Percentiles rank a stretch among this genome's conserved stretches.
Evolutionary conservation across 495 filamentous ascomycete genomes (phyloP).

Genomic region (Neurospora hispaniola): DNA sequence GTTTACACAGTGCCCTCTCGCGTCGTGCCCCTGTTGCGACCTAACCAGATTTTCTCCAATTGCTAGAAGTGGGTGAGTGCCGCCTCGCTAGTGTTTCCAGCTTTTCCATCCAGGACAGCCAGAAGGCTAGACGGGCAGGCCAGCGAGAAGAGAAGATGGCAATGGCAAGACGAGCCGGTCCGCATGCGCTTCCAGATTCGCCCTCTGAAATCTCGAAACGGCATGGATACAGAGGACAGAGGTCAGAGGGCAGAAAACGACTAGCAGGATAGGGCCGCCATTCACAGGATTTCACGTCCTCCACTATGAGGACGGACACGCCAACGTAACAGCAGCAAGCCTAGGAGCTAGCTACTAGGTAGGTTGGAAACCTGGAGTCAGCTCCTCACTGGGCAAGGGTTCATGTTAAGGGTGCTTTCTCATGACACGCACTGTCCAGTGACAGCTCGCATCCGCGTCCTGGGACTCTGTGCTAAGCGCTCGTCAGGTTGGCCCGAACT

Average conservation of each 20-base stretch:
- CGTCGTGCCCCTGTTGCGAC: not conserved
- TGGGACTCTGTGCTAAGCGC: constrained; percentile 20
- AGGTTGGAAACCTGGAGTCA: not conserved
- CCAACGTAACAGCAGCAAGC: not conserved
- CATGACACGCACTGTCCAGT: constrained; percentile 16
- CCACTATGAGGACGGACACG: not conserved
- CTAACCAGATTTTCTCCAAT: not conserved
- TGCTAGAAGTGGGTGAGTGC: constrained; percentile 1
- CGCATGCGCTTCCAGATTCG: constrained; percentile 13
- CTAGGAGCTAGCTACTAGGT: not conserved
- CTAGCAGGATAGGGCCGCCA: not conserved
- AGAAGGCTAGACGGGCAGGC: not conserved
- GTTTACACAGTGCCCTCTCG: not conserved
- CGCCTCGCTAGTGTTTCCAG: constrained; percentile 17
- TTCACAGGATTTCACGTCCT: not conserved
- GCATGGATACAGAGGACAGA: not conserved
- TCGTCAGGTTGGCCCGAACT: constrained; percentile 14
- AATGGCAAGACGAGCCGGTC: constrained; percentile 10
- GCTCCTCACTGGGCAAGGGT: constrained; percentile 3
- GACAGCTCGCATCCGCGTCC: constrained; percentile 13
- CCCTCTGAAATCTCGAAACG: not conserved
- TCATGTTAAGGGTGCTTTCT: constrained; percentile 22
- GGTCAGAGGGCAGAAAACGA: not conserved
- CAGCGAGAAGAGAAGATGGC: not conserved
- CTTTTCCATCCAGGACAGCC: constrained; percentile 7